These are phyloP conservation scores for Seiridium cupressi DNA, from an alignment of 2,329 filamentous ascomycete species.

Conservation along the genomic window DNA sequence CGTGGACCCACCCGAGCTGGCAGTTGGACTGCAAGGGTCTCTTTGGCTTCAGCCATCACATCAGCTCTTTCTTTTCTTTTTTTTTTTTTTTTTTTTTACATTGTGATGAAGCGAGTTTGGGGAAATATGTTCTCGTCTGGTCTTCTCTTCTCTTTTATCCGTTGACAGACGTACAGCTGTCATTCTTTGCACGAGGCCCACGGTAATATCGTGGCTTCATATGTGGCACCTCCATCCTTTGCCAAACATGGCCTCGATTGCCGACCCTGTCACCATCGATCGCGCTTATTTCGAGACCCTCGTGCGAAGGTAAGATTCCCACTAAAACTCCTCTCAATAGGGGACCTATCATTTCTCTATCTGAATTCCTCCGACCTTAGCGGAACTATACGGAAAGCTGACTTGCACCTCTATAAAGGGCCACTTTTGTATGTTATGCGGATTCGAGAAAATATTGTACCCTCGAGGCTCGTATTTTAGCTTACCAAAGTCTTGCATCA, in stretches of 20 bases:
- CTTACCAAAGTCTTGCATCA: slow-evolving; percentile 13
- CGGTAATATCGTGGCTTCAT: neutral
- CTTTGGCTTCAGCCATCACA: neutral
- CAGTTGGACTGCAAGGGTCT: neutral
- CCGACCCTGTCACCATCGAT: slow-evolving; percentile 52
- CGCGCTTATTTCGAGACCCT: slow-evolving; percentile 61
- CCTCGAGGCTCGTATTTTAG: slow-evolving; percentile 2
- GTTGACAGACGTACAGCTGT: neutral
- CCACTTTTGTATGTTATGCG: slow-evolving; percentile 24
- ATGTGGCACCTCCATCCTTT: neutral
- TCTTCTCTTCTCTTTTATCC: neutral
- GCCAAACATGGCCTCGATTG: slow-evolving; percentile 21
- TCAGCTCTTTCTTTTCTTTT: neutral
- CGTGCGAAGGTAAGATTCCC: slow-evolving; percentile 50
- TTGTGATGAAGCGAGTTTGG: too few species aligned
- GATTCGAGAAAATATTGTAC: neutral
- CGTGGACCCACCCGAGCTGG: neutral
- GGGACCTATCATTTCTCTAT: neutral
- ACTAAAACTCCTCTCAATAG: neutral
- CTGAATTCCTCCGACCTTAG: too few species aligned
- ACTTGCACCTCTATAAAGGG: slow-evolving; percentile 16
- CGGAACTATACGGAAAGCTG: slow-evolving; percentile 10
- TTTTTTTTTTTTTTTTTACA: neutral
- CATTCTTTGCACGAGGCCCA: neutral
- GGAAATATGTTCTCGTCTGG: too few species aligned